These are phyloP conservation scores for Pythium myriotylum DNA, from an alignment of 352 stramenopile species.

Conservation along the genomic window DNA sequence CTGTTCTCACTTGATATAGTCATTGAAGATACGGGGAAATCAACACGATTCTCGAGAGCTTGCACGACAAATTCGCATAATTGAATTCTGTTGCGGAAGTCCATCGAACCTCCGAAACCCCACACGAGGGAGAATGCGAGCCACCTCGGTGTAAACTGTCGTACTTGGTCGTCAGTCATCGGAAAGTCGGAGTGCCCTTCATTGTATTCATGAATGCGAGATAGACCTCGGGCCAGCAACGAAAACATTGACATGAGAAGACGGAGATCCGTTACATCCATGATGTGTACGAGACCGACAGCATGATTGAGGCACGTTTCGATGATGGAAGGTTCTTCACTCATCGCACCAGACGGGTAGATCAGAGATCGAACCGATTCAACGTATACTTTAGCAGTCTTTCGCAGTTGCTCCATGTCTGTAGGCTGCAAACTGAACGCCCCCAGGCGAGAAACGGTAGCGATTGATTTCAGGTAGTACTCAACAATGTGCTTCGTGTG, in stretches of 20 bases:
- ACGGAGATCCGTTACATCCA: constrained; percentile 94
- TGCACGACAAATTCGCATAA: constrained; percentile 92
- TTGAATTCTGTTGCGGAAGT: constrained; percentile 90
- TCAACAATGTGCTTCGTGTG: constrained; percentile 92
- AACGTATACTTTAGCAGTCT: constrained; percentile 72
- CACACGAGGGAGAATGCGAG: constrained; percentile 98
- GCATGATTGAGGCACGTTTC: constrained; percentile 93
- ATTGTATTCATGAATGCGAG: constrained; percentile 97
- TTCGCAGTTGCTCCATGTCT: constrained; percentile 65
- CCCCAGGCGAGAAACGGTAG: constrained; percentile 56
- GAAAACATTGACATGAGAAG: constrained; percentile 97
- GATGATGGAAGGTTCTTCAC: constrained; percentile 77
- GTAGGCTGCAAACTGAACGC: constrained; percentile 70
- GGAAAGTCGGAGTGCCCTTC: constrained; percentile 98
- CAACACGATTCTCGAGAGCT: constrained; percentile 86
- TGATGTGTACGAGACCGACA: constrained; percentile 93
- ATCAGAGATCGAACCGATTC: constrained; percentile 62
- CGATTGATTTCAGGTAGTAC: constrained; percentile 79
- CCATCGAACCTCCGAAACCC: constrained; percentile 98
- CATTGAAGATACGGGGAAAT: constrained; percentile 78
- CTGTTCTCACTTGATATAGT: constrained; percentile 65
- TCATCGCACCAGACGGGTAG: constrained; percentile 36
- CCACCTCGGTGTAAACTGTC: constrained; percentile 96
- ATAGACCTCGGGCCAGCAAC: constrained; percentile 94
- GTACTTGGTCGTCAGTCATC: constrained; percentile 96